phyloP scores from a whole-genome alignment of 2,329 filamentous ascomycete genomes.

The Pyrenochaeta sp. region DNA sequence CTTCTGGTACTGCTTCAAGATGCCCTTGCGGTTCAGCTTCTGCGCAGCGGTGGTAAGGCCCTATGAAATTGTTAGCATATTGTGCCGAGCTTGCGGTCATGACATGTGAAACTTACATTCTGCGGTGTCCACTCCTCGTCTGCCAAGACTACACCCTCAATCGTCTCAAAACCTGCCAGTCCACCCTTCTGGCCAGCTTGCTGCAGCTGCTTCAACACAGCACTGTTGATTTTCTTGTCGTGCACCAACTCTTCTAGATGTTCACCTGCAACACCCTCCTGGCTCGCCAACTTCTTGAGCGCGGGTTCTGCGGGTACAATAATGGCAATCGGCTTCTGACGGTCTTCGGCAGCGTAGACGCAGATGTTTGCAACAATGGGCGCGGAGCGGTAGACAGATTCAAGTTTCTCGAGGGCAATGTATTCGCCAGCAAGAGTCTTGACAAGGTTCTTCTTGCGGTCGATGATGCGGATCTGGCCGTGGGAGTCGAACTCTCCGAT shows the following conservation, averaged over 20 bases:
- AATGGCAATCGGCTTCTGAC: constrained; percentile 82
- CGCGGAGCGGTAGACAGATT: constrained; percentile 85
- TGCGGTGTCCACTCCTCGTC: constrained; percentile 90
- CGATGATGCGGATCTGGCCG: constrained; percentile 86
- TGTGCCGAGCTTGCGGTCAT: background rate
- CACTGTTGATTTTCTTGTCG: constrained; percentile 69
- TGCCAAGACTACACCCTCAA: constrained; percentile 78
- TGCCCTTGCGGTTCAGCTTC: constrained; percentile 61
- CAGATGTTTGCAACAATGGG: constrained; percentile 87
- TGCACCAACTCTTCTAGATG: constrained; percentile 73
- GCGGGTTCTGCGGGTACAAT: constrained; percentile 70
- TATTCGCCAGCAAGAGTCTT: constrained; percentile 97
- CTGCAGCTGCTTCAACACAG: constrained; percentile 76
- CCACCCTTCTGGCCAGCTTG: constrained; percentile 70
- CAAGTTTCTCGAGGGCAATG: constrained; percentile 93
- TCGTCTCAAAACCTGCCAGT: constrained; percentile 74
- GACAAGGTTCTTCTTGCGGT: constrained; percentile 97
- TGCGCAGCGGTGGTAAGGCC: constrained; percentile 61
- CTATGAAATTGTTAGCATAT: constrained; percentile 40
- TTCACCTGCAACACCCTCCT: constrained; percentile 70
- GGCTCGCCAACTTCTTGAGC: constrained; percentile 63
- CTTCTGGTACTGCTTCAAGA: constrained; percentile 61
- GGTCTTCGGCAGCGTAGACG: constrained; percentile 79
- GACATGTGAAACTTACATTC: constrained; percentile 69
- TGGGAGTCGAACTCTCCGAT: constrained; percentile 86